phyloP scores from a whole-genome alignment of 2,329 filamentous ascomycete species.

The Phoma sp. region DNA sequence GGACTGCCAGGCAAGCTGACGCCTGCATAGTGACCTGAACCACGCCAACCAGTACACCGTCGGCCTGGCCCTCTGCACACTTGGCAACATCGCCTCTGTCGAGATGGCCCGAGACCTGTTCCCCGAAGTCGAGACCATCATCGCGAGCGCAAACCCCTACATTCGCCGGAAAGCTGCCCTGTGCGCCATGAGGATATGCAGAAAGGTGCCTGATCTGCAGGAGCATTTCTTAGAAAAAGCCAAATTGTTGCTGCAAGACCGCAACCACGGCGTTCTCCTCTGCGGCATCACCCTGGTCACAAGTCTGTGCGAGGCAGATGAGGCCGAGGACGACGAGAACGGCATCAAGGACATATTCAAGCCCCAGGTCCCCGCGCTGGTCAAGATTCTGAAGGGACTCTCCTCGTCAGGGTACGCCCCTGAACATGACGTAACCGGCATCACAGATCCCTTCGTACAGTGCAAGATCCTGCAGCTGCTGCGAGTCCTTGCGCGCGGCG shows the following conservation, averaged over 20 bases:
- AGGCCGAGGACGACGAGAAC: constrained; percentile 88
- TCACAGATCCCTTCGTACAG: constrained; percentile 96
- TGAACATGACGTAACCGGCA: constrained; percentile 97
- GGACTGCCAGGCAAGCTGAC: constrained; percentile 20
- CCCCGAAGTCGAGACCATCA: constrained; percentile 88
- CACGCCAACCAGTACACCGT: constrained; percentile 99
- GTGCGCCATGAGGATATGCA: constrained; percentile 99
- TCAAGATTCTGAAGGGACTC: constrained; percentile 88
- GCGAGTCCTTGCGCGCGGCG: constrained; percentile 84
- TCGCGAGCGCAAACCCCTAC: constrained; percentile 96
- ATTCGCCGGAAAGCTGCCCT: constrained; percentile 95
- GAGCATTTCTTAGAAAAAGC: constrained; percentile 98
- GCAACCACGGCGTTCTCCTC: constrained; percentile 93
- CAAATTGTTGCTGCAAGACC: constrained; percentile 83
- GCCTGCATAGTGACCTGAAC: constrained; percentile 78
- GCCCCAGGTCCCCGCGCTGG: constrained; percentile 81
- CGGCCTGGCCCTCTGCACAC: constrained; percentile 91
- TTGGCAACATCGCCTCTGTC: constrained; percentile 96
- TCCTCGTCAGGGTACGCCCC: constrained; percentile 96
- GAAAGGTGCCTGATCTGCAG: constrained; percentile 95
- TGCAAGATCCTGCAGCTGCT: constrained; percentile 92
- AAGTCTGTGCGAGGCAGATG: constrained; percentile 93
- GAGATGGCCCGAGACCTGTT: constrained; percentile 99
- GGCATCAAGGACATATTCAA: constrained; percentile 91
- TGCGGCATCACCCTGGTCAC: constrained; percentile 91